A percentile compares a stretch with the other conserved stretches of the same genome.
phyloP scores from a whole-genome alignment of 1,139 yeast species.

The Zygosaccharomyces pseudobailii region DNA sequence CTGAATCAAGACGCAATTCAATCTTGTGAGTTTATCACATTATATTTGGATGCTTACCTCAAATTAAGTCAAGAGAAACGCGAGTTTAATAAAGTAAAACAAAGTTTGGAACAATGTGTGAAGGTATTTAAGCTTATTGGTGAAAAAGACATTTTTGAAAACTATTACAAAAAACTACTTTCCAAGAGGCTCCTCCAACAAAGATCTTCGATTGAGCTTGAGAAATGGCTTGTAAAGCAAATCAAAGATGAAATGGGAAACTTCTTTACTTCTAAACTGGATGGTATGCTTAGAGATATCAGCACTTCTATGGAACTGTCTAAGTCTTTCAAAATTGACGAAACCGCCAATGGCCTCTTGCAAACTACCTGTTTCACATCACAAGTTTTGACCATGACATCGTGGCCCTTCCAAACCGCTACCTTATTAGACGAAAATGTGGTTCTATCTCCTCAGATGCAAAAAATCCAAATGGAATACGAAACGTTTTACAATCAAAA shows the following conservation, averaged over 20 bases:
- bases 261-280: constrained; percentile 72
- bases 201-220: constrained; percentile 56
- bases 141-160: constrained; percentile 87
- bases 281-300: constrained; percentile 87
- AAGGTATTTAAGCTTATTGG: constrained; percentile 61
- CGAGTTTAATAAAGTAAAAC: constrained; percentile 51
- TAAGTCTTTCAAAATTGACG: constrained; percentile 9
- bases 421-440: constrained; percentile 33
- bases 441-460: constrained; percentile 48
- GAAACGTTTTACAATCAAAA: constrained; percentile 52
- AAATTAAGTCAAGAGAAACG: constrained; percentile 57
- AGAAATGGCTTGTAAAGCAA: constrained; percentile 63
- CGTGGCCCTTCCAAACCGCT: constrained; percentile 32
- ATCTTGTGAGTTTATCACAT: constrained; percentile 68
- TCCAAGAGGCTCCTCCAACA: constrained; percentile 75
- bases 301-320: constrained; percentile 35
- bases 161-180: constrained; percentile 78
- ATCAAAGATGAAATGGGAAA: constrained; percentile 77
- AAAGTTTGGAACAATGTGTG: constrained; percentile 51
- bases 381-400: constrained; percentile 46
- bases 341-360: constrained; percentile 46
- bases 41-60: constrained; percentile 54
- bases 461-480: constrained; percentile 39
- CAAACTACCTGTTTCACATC: constrained; percentile 40
- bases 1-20: constrained; percentile 50